Evolutionary conservation across 345 rosid genomes (phyloP), one percentile per base, ranked within the genome.

Genomic region (Gossypium thurberi): DNA sequence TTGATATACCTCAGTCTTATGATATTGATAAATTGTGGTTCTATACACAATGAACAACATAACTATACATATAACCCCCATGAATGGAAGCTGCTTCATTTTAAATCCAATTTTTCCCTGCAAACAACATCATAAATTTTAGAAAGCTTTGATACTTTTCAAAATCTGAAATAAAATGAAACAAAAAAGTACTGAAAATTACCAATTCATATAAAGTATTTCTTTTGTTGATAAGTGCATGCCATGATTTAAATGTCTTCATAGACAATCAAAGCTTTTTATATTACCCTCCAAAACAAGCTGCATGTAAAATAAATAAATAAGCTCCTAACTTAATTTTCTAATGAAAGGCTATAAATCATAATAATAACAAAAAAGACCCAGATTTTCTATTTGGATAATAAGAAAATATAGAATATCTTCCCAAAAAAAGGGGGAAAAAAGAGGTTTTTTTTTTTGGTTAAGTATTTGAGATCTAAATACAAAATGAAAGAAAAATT

Each of bases 11-110:
- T 88, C 85, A 42, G 99, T 86, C 28, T 87, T 89, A 75, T 83
- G 83, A 78, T 88, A 86, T 56, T 95, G 99, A 65, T 87, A 82
- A 53, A 76, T 81, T 70, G 92, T 86, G 21, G 95, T 90, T 80
- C 95, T 94, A 81, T 92, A 94, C 77, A 93, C 90, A 83, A 91
- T 80, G 81, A 92, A 86, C 84, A 95, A 70, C 88, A 89, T 90
- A 20, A 76, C 82, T 77, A 82, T 81, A 84, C 91, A 89, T 57
- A 92, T 77, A 69, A 91, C 72, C 8, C 80, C 94, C 92, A 91
- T 78, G 77, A 87, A 75, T 1, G 90, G 97, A 21, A 87, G 79
- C 78, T 79, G 90, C 82, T 84, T 95, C 92, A 85, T 86, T 82
- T 81, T 95, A 77, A 84, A 67, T 15, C 90, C 86, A 0, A 84